A percentile compares a stretch with the other conserved stretches of the same genome.
phyloP scores from a whole-genome alignment of 345 rosid species.

The Populus tremula region DNA sequence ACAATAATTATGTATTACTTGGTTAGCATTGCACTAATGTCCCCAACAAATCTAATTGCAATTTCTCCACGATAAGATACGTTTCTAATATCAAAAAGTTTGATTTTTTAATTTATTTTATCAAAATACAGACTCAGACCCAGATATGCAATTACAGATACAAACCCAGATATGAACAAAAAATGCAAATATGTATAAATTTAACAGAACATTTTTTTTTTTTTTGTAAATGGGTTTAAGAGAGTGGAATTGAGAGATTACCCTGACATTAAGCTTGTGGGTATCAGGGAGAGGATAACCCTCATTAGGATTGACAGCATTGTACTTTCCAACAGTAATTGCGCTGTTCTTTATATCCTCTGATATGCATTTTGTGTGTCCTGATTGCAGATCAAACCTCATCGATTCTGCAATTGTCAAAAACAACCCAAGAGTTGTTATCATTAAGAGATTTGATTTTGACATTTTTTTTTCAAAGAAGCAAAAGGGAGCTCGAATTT shows the following conservation, averaged over 20 bases:
- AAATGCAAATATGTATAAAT: neutral
- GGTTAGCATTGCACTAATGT: no score
- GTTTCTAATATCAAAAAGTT: no score
- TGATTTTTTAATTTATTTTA: neutral
- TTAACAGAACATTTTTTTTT: no score
- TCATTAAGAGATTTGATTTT: constrained; percentile 9
- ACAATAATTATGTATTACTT: neutral
- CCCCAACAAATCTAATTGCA: no score
- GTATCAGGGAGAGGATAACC: constrained; percentile 52
- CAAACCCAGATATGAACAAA: neutral
- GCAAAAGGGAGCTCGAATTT: neutral
- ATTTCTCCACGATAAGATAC: no score
- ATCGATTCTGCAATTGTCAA: constrained; percentile 38
- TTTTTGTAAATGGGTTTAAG: neutral
- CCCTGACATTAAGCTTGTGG: constrained; percentile 60
- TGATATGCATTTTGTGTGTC: constrained; percentile 62
- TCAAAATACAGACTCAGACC: neutral
- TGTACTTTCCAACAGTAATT: constrained; percentile 66
- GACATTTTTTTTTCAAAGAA: constrained; percentile 13
- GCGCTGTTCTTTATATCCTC: constrained; percentile 68
- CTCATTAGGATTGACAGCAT: constrained; percentile 52
- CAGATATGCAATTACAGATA: neutral
- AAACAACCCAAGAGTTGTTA: constrained; percentile 22
- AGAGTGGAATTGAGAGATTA: constrained; percentile 13
- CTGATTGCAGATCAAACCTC: constrained; percentile 66